Percentiles rank a stretch among this genome's conserved stretches.
These are phyloP conservation scores for Malus orientalis DNA, from an alignment of 306 rosid genomes.

Conservation along the genomic window DNA sequence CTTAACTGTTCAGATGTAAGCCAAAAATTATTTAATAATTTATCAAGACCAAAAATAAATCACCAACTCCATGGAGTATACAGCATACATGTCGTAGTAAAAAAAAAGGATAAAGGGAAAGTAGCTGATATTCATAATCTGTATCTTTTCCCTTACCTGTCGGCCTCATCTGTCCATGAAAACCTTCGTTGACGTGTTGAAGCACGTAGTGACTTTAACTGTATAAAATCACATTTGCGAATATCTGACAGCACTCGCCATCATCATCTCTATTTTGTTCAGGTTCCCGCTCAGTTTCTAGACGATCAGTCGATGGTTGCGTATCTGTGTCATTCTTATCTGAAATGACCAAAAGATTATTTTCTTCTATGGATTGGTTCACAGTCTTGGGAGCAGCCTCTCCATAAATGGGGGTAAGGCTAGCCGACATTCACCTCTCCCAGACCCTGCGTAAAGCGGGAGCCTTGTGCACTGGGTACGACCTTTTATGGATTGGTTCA, in stretches of 20 bases:
- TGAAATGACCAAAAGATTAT: slow-evolving; percentile 23
- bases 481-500: slow-evolving; percentile 25
- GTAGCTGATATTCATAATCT: background rate
- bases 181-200: slow-evolving; percentile 64
- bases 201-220: slow-evolving; percentile 48
- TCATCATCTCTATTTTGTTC: slow-evolving; percentile 31
- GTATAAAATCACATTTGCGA: slow-evolving; percentile 33
- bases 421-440: too few relatives aligned
- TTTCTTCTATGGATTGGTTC: slow-evolving; percentile 28
- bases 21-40: background rate
- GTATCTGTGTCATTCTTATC: slow-evolving; percentile 24
- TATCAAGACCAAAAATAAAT: background rate
- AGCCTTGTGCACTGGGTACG: too few relatives aligned
- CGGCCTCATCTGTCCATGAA: slow-evolving; percentile 78
- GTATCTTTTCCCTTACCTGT: slow-evolving; percentile 50
- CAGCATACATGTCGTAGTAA: background rate
- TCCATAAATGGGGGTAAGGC: too few relatives aligned
- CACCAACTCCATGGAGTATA: background rate
- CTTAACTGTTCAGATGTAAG: background rate
- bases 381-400: too few relatives aligned
- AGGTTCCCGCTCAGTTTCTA: slow-evolving; percentile 27
- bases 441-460: too few relatives aligned
- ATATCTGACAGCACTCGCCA: slow-evolving; percentile 37
- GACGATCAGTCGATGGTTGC: slow-evolving; percentile 34
- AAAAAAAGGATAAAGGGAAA: background rate